Conservation (phyloP, 1,139 yeast genomes). For the Magnusiomyces sp. region DNA sequence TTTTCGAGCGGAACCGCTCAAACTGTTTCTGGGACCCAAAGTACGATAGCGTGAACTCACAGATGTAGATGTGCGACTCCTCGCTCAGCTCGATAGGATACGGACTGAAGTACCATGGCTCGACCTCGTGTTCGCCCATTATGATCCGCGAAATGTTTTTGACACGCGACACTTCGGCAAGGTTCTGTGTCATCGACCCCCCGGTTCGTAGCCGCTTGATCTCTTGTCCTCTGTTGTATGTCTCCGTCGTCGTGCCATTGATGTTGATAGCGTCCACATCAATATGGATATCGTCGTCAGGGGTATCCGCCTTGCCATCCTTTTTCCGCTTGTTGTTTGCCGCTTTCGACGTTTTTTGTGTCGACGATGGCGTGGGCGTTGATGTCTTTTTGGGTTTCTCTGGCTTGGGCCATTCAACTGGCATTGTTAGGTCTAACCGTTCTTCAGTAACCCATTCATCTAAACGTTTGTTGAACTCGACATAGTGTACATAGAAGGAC, state of each 20-base stretch:
- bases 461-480: conserved; percentile 83
- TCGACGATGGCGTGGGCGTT: conserved; percentile 18
- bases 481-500: conserved; percentile 87
- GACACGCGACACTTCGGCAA: conserved; percentile 81
- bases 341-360: conserved; percentile 22
- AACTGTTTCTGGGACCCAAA: conserved; percentile 87
- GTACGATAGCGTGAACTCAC: conserved; percentile 83
- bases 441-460: conserved; percentile 86
- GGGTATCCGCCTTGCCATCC: conserved; percentile 19
- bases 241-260: conserved; percentile 61
- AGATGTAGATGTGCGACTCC: conserved; percentile 78
- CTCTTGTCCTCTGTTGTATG: conserved; percentile 79
- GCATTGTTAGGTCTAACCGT: conserved; percentile 59
- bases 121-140: conserved; percentile 85
- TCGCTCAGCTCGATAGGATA: conserved; percentile 93
- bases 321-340: conserved; percentile 27
- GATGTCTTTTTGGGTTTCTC: conserved; percentile 31
- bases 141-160: conserved; percentile 70
- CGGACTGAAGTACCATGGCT: conserved; percentile 98
- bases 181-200: conserved; percentile 90
- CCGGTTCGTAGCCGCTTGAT: conserved; percentile 83
- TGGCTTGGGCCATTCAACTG: conserved; percentile 63
- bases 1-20: conserved; percentile 80
- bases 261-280: conserved; percentile 82
- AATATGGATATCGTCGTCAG: conserved; percentile 48